Evolutionary conservation across 345 rosid species (phyloP).

Genomic region (Lepidium africanum): DNA sequence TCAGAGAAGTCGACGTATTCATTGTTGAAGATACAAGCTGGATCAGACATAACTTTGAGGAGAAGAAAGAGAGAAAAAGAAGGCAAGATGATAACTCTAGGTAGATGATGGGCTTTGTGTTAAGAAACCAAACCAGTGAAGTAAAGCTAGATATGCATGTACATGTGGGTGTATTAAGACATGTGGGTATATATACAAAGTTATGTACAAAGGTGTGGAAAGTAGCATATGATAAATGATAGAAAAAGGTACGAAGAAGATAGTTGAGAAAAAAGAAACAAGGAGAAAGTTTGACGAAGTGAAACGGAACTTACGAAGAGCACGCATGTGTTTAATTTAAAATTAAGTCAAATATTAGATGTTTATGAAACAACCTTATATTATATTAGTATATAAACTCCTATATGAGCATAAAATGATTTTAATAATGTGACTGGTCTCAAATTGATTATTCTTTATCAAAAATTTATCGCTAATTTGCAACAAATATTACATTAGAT

Average conservation of each 20-base stretch:
- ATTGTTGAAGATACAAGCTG: constrained; percentile 42
- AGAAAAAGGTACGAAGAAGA: constrained; percentile 26
- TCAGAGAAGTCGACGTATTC: constrained; percentile 40
- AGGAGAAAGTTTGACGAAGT: constrained; percentile 24
- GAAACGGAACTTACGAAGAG: constrained; percentile 23
- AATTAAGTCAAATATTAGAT: constrained; percentile 8
- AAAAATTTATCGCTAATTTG: not conserved
- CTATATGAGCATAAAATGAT: not conserved
- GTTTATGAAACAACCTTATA: not conserved
- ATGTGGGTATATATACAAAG: constrained; percentile 24
- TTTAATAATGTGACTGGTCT: not conserved
- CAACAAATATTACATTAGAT: not conserved
- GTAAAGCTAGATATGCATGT: constrained; percentile 22
- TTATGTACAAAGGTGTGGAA: too few relatives aligned
- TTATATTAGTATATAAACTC: not conserved
- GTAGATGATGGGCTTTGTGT: constrained; percentile 14
- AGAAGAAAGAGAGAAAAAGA: constrained; percentile 5
- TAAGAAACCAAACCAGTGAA: constrained; percentile 10
- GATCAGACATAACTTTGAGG: constrained; percentile 53
- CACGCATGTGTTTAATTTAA: constrained; percentile 11
- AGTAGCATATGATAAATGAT: constrained; percentile 14
- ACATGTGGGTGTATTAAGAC: constrained; percentile 7
- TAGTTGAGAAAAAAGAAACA: constrained; percentile 14
- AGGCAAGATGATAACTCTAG: not conserved
- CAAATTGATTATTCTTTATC: not conserved